Conservation (phyloP, 1,284 basidiomycete species). For the Termitomyces sp. region DNA sequence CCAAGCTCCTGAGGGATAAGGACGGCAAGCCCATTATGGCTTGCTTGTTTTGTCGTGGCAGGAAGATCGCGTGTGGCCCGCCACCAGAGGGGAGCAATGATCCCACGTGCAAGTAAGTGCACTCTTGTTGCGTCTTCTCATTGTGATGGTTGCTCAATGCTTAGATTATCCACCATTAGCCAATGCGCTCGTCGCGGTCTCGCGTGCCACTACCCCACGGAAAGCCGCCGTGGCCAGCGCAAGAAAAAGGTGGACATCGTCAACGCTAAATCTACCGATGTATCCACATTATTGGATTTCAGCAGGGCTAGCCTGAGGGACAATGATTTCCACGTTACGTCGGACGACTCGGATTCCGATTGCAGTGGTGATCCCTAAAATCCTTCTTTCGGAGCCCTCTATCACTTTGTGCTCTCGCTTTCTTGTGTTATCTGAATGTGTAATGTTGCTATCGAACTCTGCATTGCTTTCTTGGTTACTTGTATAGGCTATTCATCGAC, state of each 20-base stretch:
- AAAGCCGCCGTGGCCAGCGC: slow-evolving; percentile 19
- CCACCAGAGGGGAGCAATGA: slow-evolving; percentile 25
- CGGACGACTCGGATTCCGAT: slow-evolving; percentile 6
- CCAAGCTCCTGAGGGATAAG: slow-evolving; percentile 3
- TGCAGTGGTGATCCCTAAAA: neutral
- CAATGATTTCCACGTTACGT: neutral
- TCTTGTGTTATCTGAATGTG: neutral
- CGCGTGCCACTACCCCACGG: slow-evolving; percentile 22
- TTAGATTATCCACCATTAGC: slow-evolving; percentile 12
- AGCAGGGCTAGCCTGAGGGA: neutral
- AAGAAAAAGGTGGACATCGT: slow-evolving; percentile 5
- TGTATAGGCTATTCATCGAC: neutral
- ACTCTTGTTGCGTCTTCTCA: neutral
- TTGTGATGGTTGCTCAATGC: neutral
- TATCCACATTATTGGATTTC: neutral
- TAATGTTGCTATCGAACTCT: neutral
- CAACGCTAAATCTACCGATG: neutral
- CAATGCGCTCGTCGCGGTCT: slow-evolving; percentile 27
- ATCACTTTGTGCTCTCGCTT: neutral
- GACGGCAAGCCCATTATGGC: slow-evolving; percentile 28
- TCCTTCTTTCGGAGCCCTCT: neutral
- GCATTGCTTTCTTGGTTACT: neutral
- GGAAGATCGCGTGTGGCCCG: slow-evolving; percentile 35
- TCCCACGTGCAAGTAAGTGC: slow-evolving; percentile 32
- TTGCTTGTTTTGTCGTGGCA: slow-evolving; percentile 32